Conservation (phyloP, 1,284 basidiomycete species). For the Trametes pubescens region DNA sequence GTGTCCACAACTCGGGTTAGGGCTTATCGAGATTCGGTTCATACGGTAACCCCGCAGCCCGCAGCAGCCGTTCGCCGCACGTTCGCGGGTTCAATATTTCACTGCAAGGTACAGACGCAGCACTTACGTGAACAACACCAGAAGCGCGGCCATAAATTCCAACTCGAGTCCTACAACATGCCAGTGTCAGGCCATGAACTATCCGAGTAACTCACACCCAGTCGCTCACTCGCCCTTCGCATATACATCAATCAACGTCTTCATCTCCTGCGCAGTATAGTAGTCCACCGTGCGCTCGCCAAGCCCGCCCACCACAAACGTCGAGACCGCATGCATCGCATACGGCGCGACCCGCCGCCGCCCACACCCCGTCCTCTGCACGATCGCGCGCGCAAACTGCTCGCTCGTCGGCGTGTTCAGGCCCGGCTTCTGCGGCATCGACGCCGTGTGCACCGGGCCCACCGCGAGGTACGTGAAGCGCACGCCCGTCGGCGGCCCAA, state of each 20-base stretch:
- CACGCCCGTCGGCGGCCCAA: slow-evolving; percentile 35
- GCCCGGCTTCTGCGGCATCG: slow-evolving; percentile 15
- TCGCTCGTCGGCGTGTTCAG: slow-evolving; percentile 32
- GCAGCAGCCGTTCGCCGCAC: too few species aligned
- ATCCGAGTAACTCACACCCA: background rate
- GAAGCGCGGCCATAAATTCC: too few species aligned
- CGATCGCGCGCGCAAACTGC: slow-evolving; percentile 31
- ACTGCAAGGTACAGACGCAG: background rate
- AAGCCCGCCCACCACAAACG: slow-evolving; percentile 23
- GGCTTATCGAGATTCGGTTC: slow-evolving; percentile 6
- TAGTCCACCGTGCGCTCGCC: slow-evolving; percentile 24
- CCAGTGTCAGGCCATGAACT: too few species aligned
- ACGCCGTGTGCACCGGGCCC: slow-evolving; percentile 33
- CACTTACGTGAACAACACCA: too few species aligned
- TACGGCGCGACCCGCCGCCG: slow-evolving; percentile 32
- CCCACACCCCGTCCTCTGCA: slow-evolving; percentile 34
- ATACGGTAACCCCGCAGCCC: background rate
- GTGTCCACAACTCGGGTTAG: slow-evolving; percentile 19
- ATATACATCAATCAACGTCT: slow-evolving; percentile 9
- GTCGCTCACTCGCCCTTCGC: slow-evolving; percentile 12
- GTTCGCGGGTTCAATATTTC: too few species aligned
- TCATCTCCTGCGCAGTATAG: slow-evolving; percentile 29
- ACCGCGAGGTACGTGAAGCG: slow-evolving; percentile 36
- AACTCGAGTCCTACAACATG: too few species aligned
- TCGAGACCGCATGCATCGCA: slow-evolving; percentile 28